Conservation (phyloP, 768 basidiomycete genomes). For the Mycena rebaudengoi region DNA sequence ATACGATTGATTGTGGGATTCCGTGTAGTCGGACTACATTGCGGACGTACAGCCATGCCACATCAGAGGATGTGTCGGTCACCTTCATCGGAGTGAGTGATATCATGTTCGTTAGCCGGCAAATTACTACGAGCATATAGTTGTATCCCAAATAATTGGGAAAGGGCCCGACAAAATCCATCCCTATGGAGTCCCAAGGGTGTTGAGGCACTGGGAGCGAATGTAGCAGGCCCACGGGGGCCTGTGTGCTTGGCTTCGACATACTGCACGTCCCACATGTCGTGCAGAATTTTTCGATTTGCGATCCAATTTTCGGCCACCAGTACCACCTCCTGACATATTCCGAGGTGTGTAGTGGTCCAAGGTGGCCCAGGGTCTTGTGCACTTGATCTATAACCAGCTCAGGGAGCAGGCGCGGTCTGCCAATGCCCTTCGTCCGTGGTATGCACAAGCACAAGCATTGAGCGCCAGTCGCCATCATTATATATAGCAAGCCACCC, state of each 20-base stretch:
- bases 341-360: constrained; percentile 27
- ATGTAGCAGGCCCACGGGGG: neutral
- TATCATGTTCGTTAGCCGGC: neutral
- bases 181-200: constrained; percentile 28
- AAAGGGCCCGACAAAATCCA: constrained; percentile 6
- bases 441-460: neutral
- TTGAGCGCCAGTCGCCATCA: too few species aligned
- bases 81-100: neutral
- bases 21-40: too few species aligned
- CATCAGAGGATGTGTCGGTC: neutral
- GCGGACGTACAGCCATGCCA: too few species aligned
- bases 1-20: too few species aligned
- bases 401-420: neutral
- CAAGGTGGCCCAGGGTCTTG: constrained; percentile 33
- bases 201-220: neutral
- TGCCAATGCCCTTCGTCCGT: neutral
- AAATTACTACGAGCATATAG: neutral
- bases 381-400: neutral
- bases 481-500: neutral
- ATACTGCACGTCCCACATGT: neutral
- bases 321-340: constrained; percentile 33
- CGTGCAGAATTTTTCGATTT: constrained; percentile 17
- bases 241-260: neutral
- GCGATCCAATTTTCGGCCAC: constrained; percentile 20
- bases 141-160: neutral